Evolutionary conservation across 2,329 filamentous ascomycete species (phyloP), one percentile per base, ranked within the genome.

Genomic region (Diaporthe aspalathi): DNA sequence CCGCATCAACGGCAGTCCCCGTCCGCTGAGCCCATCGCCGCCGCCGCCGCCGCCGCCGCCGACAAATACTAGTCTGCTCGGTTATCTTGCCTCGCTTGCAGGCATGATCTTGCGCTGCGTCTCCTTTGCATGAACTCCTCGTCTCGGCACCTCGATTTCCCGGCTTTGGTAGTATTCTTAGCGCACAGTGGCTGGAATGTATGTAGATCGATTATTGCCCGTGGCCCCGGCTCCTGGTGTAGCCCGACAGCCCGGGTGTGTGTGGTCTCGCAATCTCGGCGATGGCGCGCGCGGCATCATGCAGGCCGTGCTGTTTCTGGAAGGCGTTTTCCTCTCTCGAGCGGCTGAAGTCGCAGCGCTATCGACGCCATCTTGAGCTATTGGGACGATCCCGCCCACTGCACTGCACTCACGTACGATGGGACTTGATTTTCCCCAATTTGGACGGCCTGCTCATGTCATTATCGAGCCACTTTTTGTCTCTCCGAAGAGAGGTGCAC

Each of bases 341-440:
- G 9, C 12, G 47, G 57, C 57, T 43, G 40, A 49, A 63, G 57
- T 22, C 47, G 57, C 57, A 47, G 43, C 57, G 43, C 57, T 63
- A 49, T 35, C 7, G 57, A 49, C 57, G 57, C 57, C 57, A 49
- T 63, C 43, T 24, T 24, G 14, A 32, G 60, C 60, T 47, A 49
- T 38, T 47, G 60, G 20, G 43, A 32, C 20, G 24, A 63, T 49
- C 60, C 24, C 60, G 43, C 20, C 35, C 20, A 35, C 60, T 49
- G 27, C 43, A 17, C 43, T 32, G 27, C 43, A 17, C 43, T 32
- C 43, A 17, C 43, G 20, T 35, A 20, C 35, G n/a, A 38, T 22
- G 3, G 57, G 24, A 14, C 14, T 35, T 22, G 57, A n/a, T n/a
- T 20, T 63, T 35, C 5, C 43, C 40, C 57, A 16, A 49, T 35